Base-by-base conservation (phyloP, 1,139 yeast genomes). In the Debaryomyces udenii region DNA sequence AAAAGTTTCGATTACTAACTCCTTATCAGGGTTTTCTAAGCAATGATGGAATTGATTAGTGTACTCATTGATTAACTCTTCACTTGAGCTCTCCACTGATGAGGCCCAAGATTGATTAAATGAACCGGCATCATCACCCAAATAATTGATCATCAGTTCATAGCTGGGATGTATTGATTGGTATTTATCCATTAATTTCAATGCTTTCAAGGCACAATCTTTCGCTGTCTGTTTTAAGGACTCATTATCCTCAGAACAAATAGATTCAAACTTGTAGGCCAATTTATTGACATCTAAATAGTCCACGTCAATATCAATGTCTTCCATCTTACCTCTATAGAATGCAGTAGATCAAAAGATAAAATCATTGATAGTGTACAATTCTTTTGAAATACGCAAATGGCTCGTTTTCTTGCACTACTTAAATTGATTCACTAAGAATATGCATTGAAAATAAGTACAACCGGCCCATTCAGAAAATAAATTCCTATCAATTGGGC, bases 181-280 rank as follows among this genome's bases (percentile, higher is more conserved):
- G 41, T 56, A 59, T 27, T 50, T 48, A 13, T 58, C 47, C 60
- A 61, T 61, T 11, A 61, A 38, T 9, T 40, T 38, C 9, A 59
- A 41, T 9, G 44, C 43, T 16, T 36, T 33, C n/a, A 31, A 15
- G 9, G 51, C 41, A 22, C 31, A 24, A 6, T 35, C 35, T 17
- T 11, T 20, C 9, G 40, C 36, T 13, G 13, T 5, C 9, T 17
- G 31, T 11, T 13, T 18, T 24, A 31, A 24, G 4, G 30, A 11
- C n/a, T 17, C 20, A 26, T 24, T 14, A n/a, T 26, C 31, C 17
- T 29, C 31, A 3, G 30, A 10, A 31, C 15, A 9, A 24, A 26
- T 20, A 9, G 28, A 16, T 27, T 31, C 35, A 23, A 49, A 41
- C 18, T 22, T 32, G 17, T 46, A 43, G 9, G 42, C 38, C 26